Evolutionary conservation across 2,329 filamentous ascomycete species (phyloP).

Genomic region (Neopestalotiopsis sp.): DNA sequence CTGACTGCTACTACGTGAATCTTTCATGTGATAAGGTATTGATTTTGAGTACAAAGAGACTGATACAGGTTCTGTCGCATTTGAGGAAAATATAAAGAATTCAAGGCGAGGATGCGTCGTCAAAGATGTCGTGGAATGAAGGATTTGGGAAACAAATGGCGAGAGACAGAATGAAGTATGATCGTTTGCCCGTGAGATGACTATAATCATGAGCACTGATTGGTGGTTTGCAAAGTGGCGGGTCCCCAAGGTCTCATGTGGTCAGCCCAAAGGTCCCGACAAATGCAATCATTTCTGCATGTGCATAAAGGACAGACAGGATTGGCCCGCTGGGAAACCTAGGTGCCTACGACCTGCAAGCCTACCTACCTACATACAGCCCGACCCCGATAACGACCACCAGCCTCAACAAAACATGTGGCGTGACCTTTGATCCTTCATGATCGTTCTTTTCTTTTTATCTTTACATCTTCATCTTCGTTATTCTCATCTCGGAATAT

Average conservation of each 20-base stretch:
- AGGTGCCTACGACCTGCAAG: not conserved
- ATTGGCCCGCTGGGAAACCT: not conserved
- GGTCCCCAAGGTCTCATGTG: conserved; percentile 1
- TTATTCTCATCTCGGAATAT: not conserved
- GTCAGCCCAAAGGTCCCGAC: not conserved
- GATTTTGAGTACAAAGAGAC: too few relatives aligned
- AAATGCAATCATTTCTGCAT: conserved; percentile 10
- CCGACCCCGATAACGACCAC: not conserved
- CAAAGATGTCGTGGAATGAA: too few relatives aligned
- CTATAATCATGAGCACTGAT: not conserved
- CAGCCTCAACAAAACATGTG: not conserved
- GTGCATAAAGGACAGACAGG: conserved; percentile 6
- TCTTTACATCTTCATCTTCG: not conserved
- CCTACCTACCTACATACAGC: not conserved
- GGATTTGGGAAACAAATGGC: too few relatives aligned
- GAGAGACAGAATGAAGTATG: too few relatives aligned
- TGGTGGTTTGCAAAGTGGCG: not conserved
- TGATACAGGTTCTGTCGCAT: too few relatives aligned
- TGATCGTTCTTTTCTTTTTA: not conserved
- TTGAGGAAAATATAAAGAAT: too few relatives aligned
- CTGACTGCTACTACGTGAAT: too few relatives aligned
- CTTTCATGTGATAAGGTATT: too few relatives aligned
- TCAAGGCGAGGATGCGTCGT: too few relatives aligned
- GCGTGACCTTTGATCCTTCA: not conserved
- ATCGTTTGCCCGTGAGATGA: not conserved